phyloP scores from a whole-genome alignment of 129 eudicot species.

The Chrysanthemum seticuspe region DNA sequence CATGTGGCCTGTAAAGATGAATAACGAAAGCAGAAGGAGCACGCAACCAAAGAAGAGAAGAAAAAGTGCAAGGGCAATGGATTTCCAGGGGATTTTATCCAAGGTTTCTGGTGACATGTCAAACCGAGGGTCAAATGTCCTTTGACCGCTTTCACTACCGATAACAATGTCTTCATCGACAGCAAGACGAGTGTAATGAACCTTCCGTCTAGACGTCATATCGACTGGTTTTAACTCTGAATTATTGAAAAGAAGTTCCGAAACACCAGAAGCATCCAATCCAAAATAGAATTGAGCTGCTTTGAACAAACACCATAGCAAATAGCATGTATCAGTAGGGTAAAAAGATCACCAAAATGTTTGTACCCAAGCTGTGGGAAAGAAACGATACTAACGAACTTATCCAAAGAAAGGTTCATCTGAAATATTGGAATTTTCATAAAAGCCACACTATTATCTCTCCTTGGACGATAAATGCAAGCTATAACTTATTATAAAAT shows the following conservation, averaged over 20 bases:
- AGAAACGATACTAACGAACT: not conserved
- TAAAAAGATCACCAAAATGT: not conserved
- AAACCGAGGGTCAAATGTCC: constrained; percentile 61
- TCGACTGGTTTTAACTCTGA: constrained; percentile 13
- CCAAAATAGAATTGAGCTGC: constrained; percentile 14
- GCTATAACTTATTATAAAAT: too few species aligned
- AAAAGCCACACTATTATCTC: too few species aligned
- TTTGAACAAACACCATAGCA: constrained; percentile 7
- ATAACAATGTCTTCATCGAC: constrained; percentile 45
- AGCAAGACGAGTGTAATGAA: constrained; percentile 64
- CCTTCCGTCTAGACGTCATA: constrained; percentile 62
- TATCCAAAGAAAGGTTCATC: not conserved
- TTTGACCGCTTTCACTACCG: constrained; percentile 18
- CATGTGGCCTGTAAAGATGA: constrained; percentile 83
- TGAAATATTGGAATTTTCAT: too few species aligned
- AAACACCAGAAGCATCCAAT: constrained; percentile 27
- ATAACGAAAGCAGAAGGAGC: constrained; percentile 55
- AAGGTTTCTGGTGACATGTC: constrained; percentile 54
- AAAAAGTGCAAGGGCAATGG: constrained; percentile 72
- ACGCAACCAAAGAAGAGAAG: constrained; percentile 68
- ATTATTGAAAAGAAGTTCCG: constrained; percentile 13
- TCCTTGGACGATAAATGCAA: too few species aligned
- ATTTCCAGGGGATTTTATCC: constrained; percentile 81
- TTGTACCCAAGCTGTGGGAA: not conserved
- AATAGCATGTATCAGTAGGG: not conserved